A percentile compares a stretch with the other conserved stretches of the same genome.
Conservation (phyloP, 2,329 filamentous ascomycete species). For the Hypoxylon sp. region DNA sequence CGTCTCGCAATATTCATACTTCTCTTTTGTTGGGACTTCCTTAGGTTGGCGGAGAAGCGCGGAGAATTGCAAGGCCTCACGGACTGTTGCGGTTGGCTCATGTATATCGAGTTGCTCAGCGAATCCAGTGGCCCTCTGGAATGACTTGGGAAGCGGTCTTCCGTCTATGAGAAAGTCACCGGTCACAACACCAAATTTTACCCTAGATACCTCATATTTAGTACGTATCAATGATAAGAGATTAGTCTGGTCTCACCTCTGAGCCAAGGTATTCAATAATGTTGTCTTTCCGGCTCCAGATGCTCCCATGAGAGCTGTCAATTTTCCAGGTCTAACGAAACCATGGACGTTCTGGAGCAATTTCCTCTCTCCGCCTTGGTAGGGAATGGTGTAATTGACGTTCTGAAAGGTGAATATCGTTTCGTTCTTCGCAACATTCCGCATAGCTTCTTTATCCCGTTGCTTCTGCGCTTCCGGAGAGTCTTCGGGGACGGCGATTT, state of each 20-base stretch:
- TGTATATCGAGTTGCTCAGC: constrained; percentile 77
- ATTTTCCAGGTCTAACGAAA: constrained; percentile 86
- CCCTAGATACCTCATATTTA: constrained; percentile 67
- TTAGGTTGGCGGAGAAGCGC: constrained; percentile 74
- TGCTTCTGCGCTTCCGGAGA: constrained; percentile 36
- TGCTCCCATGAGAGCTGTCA: constrained; percentile 83
- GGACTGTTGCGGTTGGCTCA: constrained; percentile 75
- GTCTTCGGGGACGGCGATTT: constrained; percentile 43
- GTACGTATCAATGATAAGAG: constrained; percentile 72
- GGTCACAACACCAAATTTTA: constrained; percentile 81
- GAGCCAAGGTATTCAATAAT: constrained; percentile 50
- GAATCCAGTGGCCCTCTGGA: constrained; percentile 84
- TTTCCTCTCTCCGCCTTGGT: constrained; percentile 75
- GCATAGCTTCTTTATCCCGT: constrained; percentile 55
- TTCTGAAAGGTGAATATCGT: constrained; percentile 69
- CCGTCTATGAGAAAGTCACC: constrained; percentile 88
- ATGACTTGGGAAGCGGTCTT: constrained; percentile 77
- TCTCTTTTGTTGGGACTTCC: constrained; percentile 71
- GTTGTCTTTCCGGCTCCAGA: constrained; percentile 57
- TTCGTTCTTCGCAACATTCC: constrained; percentile 73
- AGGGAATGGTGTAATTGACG: constrained; percentile 65
- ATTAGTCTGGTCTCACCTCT: constrained; percentile 67
- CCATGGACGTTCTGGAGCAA: constrained; percentile 84
- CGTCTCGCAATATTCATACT: constrained; percentile 77
- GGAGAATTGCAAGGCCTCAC: constrained; percentile 76